Evolutionary conservation across 2,329 filamentous ascomycete genomes (phyloP).

Genomic region (Chaetomiaceae sp.): DNA sequence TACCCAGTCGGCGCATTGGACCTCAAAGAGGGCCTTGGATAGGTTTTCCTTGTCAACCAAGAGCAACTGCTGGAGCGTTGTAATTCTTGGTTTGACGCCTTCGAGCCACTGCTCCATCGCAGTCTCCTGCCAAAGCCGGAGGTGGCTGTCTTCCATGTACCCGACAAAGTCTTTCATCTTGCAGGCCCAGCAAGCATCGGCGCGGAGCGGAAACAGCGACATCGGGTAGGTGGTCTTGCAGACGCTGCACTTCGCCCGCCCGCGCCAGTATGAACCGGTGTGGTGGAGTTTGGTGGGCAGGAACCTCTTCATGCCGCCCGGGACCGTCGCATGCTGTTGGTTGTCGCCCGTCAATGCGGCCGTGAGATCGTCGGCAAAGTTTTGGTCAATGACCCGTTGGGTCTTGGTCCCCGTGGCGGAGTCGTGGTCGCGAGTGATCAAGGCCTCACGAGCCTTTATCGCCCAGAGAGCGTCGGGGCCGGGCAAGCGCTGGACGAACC

Average conservation of each 20-base stretch:
- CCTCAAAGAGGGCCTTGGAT: background rate
- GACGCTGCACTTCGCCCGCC: background rate
- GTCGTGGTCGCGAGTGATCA: conserved; percentile 6
- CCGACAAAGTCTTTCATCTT: conserved; percentile 14
- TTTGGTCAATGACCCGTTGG: background rate
- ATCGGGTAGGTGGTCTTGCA: conserved; percentile 8
- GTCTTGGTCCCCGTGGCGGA: background rate
- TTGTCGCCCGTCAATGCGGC: conserved; percentile 20
- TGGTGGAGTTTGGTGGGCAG: background rate
- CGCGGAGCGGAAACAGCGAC: conserved; percentile 7
- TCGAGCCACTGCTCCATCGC: background rate
- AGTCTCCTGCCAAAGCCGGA: conserved; percentile 12
- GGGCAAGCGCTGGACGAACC: conserved; percentile 22
- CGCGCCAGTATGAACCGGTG: conserved; percentile 11
- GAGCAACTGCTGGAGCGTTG: background rate
- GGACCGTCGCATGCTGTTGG: background rate
- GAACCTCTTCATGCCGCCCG: background rate
- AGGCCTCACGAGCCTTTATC: conserved; percentile 21
- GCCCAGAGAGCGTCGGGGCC: conserved; percentile 24
- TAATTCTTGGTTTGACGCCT: background rate
- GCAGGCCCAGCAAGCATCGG: conserved; percentile 20
- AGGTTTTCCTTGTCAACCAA: background rate
- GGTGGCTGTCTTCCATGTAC: conserved; percentile 21
- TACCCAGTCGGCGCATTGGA: background rate
- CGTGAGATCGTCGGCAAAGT: conserved; percentile 17